Base-by-base conservation (phyloP, 257 asterid genomes). In the Perilla frutescens region DNA sequence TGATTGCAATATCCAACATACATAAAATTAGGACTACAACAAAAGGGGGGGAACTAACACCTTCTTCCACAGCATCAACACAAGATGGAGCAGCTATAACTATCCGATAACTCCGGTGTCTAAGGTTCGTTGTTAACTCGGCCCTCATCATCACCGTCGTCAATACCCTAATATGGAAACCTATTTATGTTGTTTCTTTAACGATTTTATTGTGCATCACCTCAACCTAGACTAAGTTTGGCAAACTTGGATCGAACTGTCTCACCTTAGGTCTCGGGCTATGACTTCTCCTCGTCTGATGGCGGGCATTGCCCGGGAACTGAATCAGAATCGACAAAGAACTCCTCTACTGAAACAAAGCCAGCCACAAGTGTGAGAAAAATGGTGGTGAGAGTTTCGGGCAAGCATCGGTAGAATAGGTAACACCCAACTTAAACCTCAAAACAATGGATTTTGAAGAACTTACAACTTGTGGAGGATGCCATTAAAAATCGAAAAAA, bases 271-370 rank as follows among this genome's bases (percentile, higher is more conserved):
- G 70, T 70, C 41, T 74, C 48, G 41, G 68, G 68, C 89, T 88
- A 85, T 7, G 95, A 74, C 78, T 82, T 88, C 79, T 93, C 97
- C 79, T 94, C 98, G 69, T 91, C 97, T 3, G 98, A 84, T 59
- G 83, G 95, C 39, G 79, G 83, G 79, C 96, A 77, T 61, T 83
- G 96, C 57, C 88, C 96, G 3, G 93, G 93, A 54, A 84, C 79
- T 2, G 96, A 83, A 77, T 91, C 97, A 6, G 96, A 84, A 73
- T 91, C 97, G 43, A 90, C 97, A 43, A 94, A 91, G 88, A 94
- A 94, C 85, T 94, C 99, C 87, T 90, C 98, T 55, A 85, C 97
- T 90, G 87, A 76, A 79, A 77, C 65, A 79, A 80, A 78, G 48
- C 29, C 80, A 63, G 47, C 15, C 48, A 51, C 26, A 49, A 14